Conservation (phyloP, 108 stramenopile species). For the Hondaea fermentalgiana region DNA sequence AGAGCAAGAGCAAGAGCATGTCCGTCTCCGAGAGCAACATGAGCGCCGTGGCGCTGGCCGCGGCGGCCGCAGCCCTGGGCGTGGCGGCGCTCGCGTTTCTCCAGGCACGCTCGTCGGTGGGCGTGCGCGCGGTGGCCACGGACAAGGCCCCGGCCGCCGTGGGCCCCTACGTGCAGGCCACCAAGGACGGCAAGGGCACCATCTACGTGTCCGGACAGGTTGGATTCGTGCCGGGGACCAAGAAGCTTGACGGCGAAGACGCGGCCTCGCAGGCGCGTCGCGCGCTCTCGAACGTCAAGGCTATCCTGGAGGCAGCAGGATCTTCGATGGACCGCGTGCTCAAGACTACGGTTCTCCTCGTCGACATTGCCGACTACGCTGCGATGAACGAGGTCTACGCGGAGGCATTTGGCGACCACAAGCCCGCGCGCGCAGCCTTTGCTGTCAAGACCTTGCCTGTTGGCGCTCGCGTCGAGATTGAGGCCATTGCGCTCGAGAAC, state of each 20-base stretch:
- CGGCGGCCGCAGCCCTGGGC: background rate
- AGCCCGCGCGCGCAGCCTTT: background rate
- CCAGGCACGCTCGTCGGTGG: background rate
- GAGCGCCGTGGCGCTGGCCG: background rate
- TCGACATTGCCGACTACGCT: constrained; percentile 1
- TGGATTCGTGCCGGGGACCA: background rate
- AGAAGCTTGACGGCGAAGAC: background rate
- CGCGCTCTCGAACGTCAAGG: background rate
- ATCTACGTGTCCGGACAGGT: constrained; percentile 19
- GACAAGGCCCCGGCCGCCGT: constrained; percentile 19
- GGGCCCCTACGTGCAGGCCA: constrained; percentile 22
- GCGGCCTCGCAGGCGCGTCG: background rate
- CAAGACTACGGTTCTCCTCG: constrained; percentile 21
- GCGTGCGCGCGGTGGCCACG: background rate
- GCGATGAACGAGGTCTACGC: background rate
- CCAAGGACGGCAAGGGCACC: background rate
- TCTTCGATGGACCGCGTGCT: background rate
- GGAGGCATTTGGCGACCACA: background rate
- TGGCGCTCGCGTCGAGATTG: background rate
- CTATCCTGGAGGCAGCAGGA: constrained; percentile 15
- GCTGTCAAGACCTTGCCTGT: background rate
- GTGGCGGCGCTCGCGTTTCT: background rate
- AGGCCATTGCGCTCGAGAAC: background rate
- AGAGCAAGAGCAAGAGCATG: no score
- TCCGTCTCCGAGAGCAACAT: background rate